A percentile compares a stretch with the other conserved stretches of the same genome.
Conservation (phyloP, 352 stramenopile genomes). For the Globisporangium middletonii region DNA sequence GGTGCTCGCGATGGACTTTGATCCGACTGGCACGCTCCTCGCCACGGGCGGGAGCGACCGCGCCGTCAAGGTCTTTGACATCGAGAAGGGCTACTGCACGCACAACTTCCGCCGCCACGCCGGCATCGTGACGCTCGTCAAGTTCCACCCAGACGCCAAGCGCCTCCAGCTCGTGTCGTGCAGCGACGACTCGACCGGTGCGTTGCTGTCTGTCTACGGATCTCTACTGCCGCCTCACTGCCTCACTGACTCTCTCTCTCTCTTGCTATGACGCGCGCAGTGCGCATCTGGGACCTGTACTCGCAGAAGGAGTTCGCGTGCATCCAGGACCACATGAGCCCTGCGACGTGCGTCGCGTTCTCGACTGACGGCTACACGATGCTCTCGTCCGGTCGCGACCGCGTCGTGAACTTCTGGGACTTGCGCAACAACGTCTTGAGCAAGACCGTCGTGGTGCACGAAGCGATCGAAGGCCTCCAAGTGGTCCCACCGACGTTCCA, state of each 20-base stretch:
- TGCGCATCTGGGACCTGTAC: constrained; percentile 85
- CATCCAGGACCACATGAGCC: constrained; percentile 94
- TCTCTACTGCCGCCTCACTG: no score
- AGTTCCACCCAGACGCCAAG: constrained; percentile 75
- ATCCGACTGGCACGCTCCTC: constrained; percentile 89
- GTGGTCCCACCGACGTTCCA: constrained; percentile 72
- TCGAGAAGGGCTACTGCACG: constrained; percentile 91
- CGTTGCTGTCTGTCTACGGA: neutral
- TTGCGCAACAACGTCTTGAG: constrained; percentile 74
- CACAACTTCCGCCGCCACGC: constrained; percentile 90
- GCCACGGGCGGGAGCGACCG: constrained; percentile 95
- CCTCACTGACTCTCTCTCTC: no score
- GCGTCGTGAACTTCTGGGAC: constrained; percentile 90
- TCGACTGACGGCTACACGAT: constrained; percentile 79
- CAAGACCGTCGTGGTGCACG: constrained; percentile 93
- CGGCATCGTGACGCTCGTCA: constrained; percentile 84
- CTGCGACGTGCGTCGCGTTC: constrained; percentile 92
- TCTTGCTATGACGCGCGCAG: neutral
- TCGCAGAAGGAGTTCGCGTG: constrained; percentile 79
- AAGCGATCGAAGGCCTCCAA: constrained; percentile 92
- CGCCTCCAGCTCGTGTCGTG: constrained; percentile 66
- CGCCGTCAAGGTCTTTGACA: constrained; percentile 92
- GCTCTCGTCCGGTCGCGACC: constrained; percentile 89
- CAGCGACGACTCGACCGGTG: constrained; percentile 58
- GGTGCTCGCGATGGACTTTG: constrained; percentile 84